Conservation (phyloP, 75 land plant genomes). For the Cupressus sempervirens region DNA sequence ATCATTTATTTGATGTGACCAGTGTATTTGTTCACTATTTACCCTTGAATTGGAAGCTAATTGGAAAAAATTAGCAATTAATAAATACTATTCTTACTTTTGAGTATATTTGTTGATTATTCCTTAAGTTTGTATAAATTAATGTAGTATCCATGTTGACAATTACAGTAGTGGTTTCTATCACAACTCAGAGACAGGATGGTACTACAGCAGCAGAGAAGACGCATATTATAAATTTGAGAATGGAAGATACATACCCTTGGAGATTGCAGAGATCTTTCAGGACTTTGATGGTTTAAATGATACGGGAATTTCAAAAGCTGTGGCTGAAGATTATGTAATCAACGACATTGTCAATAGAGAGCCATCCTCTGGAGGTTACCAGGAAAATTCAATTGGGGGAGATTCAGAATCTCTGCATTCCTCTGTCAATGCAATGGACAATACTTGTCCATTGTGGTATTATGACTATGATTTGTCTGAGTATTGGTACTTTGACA, state of each 20-base stretch:
- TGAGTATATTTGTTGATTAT: not conserved
- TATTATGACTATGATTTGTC: conserved; percentile 6
- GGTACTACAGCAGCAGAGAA: conserved; percentile 74
- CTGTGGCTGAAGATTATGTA: not conserved
- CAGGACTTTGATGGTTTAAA: not conserved
- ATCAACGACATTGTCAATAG: not conserved
- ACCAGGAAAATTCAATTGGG: not conserved
- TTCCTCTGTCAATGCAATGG: not conserved
- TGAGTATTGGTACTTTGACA: conserved; percentile 13
- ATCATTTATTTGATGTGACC: no score
- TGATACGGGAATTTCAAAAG: not conserved
- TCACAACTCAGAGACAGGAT: conserved; percentile 66
- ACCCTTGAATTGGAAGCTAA: not conserved
- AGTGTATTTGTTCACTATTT: no score
- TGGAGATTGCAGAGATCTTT: conserved; percentile 26
- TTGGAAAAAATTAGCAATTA: not conserved
- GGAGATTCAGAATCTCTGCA: not conserved
- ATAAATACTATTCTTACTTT: not conserved
- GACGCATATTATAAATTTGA: conserved; percentile 66
- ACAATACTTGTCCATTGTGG: conserved; percentile 6
- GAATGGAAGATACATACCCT: conserved; percentile 56
- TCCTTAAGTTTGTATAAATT: not conserved
- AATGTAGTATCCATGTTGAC: not conserved
- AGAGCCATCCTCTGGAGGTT: not conserved
- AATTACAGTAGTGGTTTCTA: conserved; percentile 71